These are phyloP conservation scores for Glaciozyma martinii DNA, from an alignment of 768 basidiomycete genomes.

Conservation along the genomic window DNA sequence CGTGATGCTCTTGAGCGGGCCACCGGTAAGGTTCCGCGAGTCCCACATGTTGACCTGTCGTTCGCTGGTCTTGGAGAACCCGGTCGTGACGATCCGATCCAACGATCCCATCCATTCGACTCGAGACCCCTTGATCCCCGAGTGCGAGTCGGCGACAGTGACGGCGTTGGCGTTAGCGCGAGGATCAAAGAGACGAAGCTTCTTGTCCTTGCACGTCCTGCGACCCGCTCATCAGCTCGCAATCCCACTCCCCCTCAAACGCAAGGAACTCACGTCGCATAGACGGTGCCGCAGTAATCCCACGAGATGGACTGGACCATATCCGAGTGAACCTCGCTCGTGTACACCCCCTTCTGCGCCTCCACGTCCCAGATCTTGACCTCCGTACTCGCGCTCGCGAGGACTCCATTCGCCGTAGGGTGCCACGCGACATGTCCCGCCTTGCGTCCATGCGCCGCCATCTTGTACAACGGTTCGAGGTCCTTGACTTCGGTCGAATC, in stretches of 20 bases:
- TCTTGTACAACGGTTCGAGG: slow-evolving; percentile 75
- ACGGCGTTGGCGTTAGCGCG: slow-evolving; percentile 73
- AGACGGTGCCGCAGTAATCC: slow-evolving; percentile 65
- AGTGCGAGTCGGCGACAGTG: slow-evolving; percentile 72
- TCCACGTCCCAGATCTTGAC: slow-evolving; percentile 86
- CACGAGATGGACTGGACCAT: slow-evolving; percentile 78
- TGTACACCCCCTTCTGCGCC: slow-evolving; percentile 54
- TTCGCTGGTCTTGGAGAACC: slow-evolving; percentile 94
- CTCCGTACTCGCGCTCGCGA: slow-evolving; percentile 71
- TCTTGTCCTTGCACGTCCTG: slow-evolving; percentile 76
- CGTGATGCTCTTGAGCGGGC: slow-evolving; percentile 56
- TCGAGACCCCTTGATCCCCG: slow-evolving; percentile 84
- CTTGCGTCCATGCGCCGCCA: slow-evolving; percentile 56
- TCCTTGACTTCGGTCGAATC: slow-evolving; percentile 71
- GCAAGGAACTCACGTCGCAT: slow-evolving; percentile 58
- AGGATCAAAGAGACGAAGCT: slow-evolving; percentile 85
- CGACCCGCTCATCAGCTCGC: background rate
- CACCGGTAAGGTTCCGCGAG: slow-evolving; percentile 58
- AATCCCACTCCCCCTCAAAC: background rate
- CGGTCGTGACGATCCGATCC: slow-evolving; percentile 85
- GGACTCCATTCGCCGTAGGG: slow-evolving; percentile 75
- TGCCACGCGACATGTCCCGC: slow-evolving; percentile 91
- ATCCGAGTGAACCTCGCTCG: slow-evolving; percentile 61
- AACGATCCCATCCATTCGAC: slow-evolving; percentile 83
- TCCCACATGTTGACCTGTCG: slow-evolving; percentile 88